Conservation (phyloP, 768 basidiomycete species). For the Butyriboletus loyo region DNA sequence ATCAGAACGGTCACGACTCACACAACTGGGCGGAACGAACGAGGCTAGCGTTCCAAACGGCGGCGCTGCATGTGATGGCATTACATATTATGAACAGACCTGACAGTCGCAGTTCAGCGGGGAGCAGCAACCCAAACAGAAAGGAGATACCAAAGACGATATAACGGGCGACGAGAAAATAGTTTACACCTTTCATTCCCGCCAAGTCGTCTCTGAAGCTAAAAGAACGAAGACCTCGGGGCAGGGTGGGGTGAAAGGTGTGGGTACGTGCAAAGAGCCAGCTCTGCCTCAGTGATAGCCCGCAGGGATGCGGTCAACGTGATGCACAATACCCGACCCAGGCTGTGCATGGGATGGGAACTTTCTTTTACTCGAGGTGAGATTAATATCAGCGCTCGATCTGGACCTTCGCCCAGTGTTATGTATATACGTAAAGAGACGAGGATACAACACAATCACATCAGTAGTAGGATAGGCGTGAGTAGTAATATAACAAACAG, state of each 20-base stretch:
- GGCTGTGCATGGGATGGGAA: constrained; percentile 23
- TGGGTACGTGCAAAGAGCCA: constrained; percentile 25
- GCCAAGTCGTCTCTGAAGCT: constrained; percentile 20
- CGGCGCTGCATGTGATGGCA: constrained; percentile 60
- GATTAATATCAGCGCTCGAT: no score
- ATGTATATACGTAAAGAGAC: constrained; percentile 16
- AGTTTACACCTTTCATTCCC: constrained; percentile 38
- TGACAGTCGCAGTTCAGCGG: constrained; percentile 25
- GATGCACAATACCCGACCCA: constrained; percentile 2
- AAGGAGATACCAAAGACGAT: constrained; percentile 50
- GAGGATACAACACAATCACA: constrained; percentile 21
- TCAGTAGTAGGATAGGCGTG: constrained; percentile 12
- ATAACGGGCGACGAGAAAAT: constrained; percentile 54
- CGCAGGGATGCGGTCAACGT: constrained; percentile 8
- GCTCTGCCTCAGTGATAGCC: constrained; percentile 22
- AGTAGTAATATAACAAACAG: constrained; percentile 23
- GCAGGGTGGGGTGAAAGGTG: constrained; percentile 24
- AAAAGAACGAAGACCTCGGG: constrained; percentile 26
- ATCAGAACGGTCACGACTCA: constrained; percentile 29
- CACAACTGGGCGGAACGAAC: constrained; percentile 37
- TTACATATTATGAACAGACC: constrained; percentile 62
- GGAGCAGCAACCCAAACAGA: background rate
- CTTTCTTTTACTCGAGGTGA: no score
- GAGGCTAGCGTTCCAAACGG: constrained; percentile 67
- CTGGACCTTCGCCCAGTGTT: background rate